Base-by-base conservation (phyloP, 345 rosid species). In the Gossypium australe region DNA sequence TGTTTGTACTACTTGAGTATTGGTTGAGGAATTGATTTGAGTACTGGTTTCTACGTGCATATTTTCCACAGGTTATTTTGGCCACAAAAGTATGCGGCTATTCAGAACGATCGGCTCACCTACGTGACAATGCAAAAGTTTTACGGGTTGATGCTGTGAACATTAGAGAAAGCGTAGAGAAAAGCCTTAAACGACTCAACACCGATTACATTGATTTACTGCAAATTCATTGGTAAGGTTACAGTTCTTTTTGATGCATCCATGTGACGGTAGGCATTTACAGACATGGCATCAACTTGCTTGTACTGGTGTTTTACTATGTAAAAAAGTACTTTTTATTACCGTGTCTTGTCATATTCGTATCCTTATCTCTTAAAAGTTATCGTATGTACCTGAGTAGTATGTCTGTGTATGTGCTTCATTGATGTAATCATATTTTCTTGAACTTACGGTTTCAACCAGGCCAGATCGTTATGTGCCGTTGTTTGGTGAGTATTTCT, bases 391-490 rank as follows among this genome's bases (percentile, higher is more conserved):
- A 34, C 41, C 41, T 34, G 41, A 34, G 41, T 34, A 34, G 41
- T 34, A 34, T 34, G 12, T 48, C 52, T 48, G 52, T 12, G 52
- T 12, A 10, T 13, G 14, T 48, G 52, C 52, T 48, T 48, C 52
- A 48, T 48, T 48, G 52, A 48, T 48, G 14, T 25, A 3, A 6
- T 38, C 11, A 34, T 45, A 45, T 52, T 18, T 10, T 52, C 13
- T 60, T 41, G 14, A 49, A 80, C 38, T 56, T 47, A 20, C 41
- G 29, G 25, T 27, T 51, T 70, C 70, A 75, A 76, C 77, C 90
- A 94, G 98, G 98, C 98, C 98, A 72, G 98, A 94, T 80, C 93
- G 97, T 61, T 92, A 94, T 83, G 98, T 87, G n/a, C 82, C 97
- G 43, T 73, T 94, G 72, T 94, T 92, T 74, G 98, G 98, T 70